Base-by-base conservation (phyloP, 1,284 basidiomycete species). In the Leccinum huronense region DNA sequence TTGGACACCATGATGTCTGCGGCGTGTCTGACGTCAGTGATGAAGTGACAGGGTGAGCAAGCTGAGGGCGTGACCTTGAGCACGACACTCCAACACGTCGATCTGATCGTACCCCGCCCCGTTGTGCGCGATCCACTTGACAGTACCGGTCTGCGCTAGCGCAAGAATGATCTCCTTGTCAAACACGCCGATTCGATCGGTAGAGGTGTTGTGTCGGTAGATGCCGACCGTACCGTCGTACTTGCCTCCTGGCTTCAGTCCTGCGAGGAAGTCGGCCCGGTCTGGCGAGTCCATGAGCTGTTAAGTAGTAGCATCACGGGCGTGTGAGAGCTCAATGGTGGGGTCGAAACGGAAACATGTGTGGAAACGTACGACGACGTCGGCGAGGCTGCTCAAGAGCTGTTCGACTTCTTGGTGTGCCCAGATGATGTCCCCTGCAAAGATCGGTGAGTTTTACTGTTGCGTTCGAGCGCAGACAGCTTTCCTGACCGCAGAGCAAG, bases 71-170 rank as follows among this genome's bases (percentile, higher is more conserved):
- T 58, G 57, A 89, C 89, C 89, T 75, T 84, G 84, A 14, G 83
- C 84, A 70, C 86, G 90, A 75, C 89, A 90, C 4, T 89, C 90
- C 2, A 77, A 76, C 5, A 95, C 85, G 73, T 95, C 90, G 69
- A 96, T 89, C 69, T 90, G 87, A 75, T 94, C 92, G 73, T 96
- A 96, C 3, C 95, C 94, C 0, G 94, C 94, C n/a, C 94, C 94
- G 67, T 95, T 95, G 76, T 95, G 93, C 1, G 89, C 91, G 69
- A 97, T 93, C 87, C 91, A 95, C 72, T 89, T 89, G 64, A 96
- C 82, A 31, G 81, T 83, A 59, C 95, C 83, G 19, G 80, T 83
- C 2, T 79, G 67, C 3, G 91, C 86, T 10, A 96, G 80, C 0
- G 83, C 84, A 61, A 82, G 76, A 66, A 97, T 81, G 69, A 97